phyloP scores from a whole-genome alignment of 768 basidiomycete species.

The Hygrophorus russula region DNA sequence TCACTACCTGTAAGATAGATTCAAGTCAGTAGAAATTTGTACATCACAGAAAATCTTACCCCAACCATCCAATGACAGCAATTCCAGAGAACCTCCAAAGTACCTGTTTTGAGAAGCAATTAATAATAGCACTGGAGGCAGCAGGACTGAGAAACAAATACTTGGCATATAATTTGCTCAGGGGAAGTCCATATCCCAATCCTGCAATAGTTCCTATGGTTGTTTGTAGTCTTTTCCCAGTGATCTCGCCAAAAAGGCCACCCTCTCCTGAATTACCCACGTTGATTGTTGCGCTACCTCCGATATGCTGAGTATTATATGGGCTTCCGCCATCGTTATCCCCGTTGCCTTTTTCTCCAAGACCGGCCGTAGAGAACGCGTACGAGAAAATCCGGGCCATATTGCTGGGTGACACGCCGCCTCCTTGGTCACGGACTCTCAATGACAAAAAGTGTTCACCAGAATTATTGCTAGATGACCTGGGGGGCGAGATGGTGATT shows the following conservation, averaged over 20 bases:
- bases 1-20: conserved; percentile 28
- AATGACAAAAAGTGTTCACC: conserved; percentile 53
- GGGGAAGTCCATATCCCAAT: conserved; percentile 76
- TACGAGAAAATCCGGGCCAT: conserved; percentile 82
- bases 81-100: conserved; percentile 77
- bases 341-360: conserved; percentile 22
- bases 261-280: conserved; percentile 29
- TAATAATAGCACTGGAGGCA: neutral
- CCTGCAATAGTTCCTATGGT: conserved; percentile 88
- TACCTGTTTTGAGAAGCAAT: conserved; percentile 33
- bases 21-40: conserved; percentile 1
- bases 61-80: conserved; percentile 79
- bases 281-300: conserved; percentile 54
- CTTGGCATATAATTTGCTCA: conserved; percentile 67
- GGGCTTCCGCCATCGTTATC: conserved; percentile 52
- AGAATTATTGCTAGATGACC: conserved; percentile 14
- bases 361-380: conserved; percentile 79
- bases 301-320: conserved; percentile 70
- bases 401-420: conserved; percentile 66
- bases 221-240: conserved; percentile 63
- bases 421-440: conserved; percentile 77
- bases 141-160: conserved; percentile 16
- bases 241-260: conserved; percentile 68
- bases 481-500: conserved; percentile 56
- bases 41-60: conserved; percentile 29